A percentile compares a stretch with the other conserved stretches of the same genome.
These are phyloP conservation scores for Alternaria sp. DNA, from an alignment of 2,329 filamentous ascomycete species.

Conservation along the genomic window DNA sequence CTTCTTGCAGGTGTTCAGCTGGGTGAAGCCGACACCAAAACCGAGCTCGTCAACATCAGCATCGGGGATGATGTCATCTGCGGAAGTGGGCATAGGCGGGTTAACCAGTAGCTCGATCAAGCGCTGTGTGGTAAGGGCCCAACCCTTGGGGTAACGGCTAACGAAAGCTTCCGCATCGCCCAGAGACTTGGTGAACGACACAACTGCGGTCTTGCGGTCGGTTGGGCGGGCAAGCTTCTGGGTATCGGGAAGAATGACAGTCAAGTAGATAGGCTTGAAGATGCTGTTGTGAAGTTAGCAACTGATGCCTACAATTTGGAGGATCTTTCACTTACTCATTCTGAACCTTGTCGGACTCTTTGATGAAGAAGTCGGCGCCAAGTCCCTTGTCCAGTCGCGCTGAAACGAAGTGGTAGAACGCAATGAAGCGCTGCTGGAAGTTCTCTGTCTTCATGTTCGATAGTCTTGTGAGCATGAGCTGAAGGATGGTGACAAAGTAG, in stretches of 20 bases:
- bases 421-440: conserved; percentile 84
- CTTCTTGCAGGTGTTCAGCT: conserved; percentile 86
- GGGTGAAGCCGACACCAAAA: conserved; percentile 93
- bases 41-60: conserved; percentile 93
- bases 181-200: conserved; percentile 91
- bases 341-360: conserved; percentile 81
- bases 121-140: conserved; percentile 88
- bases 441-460: conserved; percentile 79
- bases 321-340: conserved; percentile 56
- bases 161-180: conserved; percentile 86
- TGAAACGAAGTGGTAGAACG: conserved; percentile 92
- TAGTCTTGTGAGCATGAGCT: conserved; percentile 77
- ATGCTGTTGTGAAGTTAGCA: conserved; percentile 56
- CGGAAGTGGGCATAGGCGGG: conserved; percentile 73
- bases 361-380: conserved; percentile 90
- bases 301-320: neutral
- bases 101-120: conserved; percentile 88
- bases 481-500: conserved; percentile 81
- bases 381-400: conserved; percentile 80
- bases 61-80: conserved; percentile 79
- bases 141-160: conserved; percentile 72
- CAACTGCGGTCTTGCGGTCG: conserved; percentile 91
- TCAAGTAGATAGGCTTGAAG: conserved; percentile 85
- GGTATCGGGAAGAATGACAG: conserved; percentile 85
- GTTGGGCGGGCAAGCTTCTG: conserved; percentile 85